These are phyloP conservation scores for Thalassiosira mediterranea DNA, from an alignment of 352 stramenopile genomes.

Conservation along the genomic window DNA sequence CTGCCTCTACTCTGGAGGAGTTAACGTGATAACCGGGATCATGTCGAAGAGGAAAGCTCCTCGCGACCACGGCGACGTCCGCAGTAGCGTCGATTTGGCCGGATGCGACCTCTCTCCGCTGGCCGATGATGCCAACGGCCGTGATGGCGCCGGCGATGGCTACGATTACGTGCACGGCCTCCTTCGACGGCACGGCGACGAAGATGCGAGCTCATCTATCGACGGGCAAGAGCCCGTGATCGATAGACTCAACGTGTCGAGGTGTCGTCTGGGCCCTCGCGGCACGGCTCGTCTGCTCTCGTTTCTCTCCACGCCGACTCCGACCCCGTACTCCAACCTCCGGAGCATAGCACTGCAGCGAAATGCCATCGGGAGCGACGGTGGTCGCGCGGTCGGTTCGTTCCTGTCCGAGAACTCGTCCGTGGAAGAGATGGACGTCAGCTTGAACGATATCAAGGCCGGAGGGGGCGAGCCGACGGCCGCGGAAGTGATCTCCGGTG, in stretches of 20 bases:
- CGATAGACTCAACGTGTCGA: conserved; percentile 17
- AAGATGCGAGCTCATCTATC: background rate
- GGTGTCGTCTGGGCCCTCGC: conserved; percentile 23
- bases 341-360: conserved; percentile 13
- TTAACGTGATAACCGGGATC: too few relatives aligned
- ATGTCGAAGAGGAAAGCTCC: too few relatives aligned
- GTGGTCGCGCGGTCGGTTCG: conserved; percentile 13
- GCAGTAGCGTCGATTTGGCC: too few relatives aligned
- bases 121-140: too few relatives aligned
- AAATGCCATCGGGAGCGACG: conserved; percentile 26
- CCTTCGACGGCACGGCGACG: background rate
- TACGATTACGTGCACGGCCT: conserved; percentile 10
- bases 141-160: too few relatives aligned
- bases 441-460: conserved; percentile 39
- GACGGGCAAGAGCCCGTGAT: too few relatives aligned
- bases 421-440: conserved; percentile 20
- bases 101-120: too few relatives aligned
- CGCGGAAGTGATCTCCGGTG: conserved; percentile 16
- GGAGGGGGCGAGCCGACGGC: conserved; percentile 21
- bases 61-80: too few relatives aligned
- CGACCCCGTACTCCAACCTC: background rate
- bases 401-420: conserved; percentile 4
- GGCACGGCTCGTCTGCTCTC: conserved; percentile 13
- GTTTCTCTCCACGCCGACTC: conserved; percentile 11
- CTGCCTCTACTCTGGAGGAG: too few relatives aligned